Evolutionary conservation across 768 basidiomycete species (phyloP).

Genomic region (Hygrophoropsis aurantiaca): DNA sequence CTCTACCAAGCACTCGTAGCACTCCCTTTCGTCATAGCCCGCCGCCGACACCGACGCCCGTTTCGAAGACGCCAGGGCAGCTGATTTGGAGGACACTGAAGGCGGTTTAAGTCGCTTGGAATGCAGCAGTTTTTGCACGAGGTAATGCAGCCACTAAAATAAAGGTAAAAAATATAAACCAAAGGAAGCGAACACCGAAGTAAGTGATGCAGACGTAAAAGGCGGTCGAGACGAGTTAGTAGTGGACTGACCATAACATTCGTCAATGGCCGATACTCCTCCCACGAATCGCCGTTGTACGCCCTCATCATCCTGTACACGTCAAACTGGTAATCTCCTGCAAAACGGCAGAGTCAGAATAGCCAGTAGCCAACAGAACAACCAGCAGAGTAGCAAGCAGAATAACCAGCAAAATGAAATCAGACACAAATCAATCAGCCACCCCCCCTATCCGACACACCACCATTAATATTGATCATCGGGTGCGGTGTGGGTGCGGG

Average conservation of each 20-base stretch:
- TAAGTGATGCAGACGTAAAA: too few species aligned
- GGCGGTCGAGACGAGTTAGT: background rate
- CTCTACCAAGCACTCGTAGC: conserved; percentile 67
- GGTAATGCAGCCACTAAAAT: conserved; percentile 85
- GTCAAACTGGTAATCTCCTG: conserved; percentile 93
- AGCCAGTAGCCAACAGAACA: too few species aligned
- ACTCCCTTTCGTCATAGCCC: conserved; percentile 63
- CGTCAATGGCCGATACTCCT: conserved; percentile 73
- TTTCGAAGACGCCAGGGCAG: too few species aligned
- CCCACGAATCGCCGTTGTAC: conserved; percentile 66
- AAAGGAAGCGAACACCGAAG: too few species aligned
- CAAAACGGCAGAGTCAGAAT: too few species aligned
- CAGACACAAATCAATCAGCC: too few species aligned
- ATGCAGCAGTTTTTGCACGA: conserved; percentile 68
- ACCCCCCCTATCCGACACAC: too few species aligned
- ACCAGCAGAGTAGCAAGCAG: too few species aligned
- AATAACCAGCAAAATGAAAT: too few species aligned
- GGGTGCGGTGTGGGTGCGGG: too few species aligned
- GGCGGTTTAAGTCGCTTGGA: conserved; percentile 68
- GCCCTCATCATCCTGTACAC: conserved; percentile 86
- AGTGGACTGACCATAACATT: conserved; percentile 78
- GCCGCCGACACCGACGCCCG: conserved; percentile 17
- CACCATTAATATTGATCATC: too few species aligned
- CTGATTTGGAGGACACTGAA: conserved; percentile 37
- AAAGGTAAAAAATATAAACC: too few species aligned